Conservation (phyloP, 192 early-diverging fungal genomes). For the Rhizoclosmatium globosum region DNA sequence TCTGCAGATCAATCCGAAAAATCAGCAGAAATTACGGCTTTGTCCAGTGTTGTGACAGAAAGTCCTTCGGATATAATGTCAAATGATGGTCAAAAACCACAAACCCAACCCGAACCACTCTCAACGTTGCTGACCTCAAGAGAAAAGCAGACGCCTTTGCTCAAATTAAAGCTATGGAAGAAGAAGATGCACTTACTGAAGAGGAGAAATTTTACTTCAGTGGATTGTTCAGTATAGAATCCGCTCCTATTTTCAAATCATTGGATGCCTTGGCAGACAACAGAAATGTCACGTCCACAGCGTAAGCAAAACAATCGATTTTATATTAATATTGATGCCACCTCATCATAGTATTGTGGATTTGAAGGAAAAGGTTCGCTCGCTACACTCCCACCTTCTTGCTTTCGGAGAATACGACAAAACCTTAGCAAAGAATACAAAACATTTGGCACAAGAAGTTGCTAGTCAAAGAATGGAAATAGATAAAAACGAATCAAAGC, state of each 20-base stretch:
- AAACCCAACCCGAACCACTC: too few relatives aligned
- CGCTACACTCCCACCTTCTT: slow-evolving; percentile 52
- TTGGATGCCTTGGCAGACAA: slow-evolving; percentile 46
- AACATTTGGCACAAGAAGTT: slow-evolving; percentile 55
- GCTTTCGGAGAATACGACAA: slow-evolving; percentile 59
- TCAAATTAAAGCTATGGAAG: slow-evolving; percentile 1
- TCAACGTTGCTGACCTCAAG: not conserved
- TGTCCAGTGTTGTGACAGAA: too few relatives aligned
- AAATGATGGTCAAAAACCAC: too few relatives aligned
- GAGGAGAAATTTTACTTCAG: slow-evolving; percentile 54
- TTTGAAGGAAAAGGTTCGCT: slow-evolving; percentile 50
- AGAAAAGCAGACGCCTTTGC: not conserved
- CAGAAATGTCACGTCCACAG: slow-evolving; percentile 34
- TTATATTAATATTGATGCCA: not conserved
- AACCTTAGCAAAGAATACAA: slow-evolving; percentile 54
- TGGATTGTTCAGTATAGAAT: slow-evolving; percentile 58
- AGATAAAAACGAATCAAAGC: slow-evolving; percentile 55
- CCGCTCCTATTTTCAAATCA: slow-evolving; percentile 51
- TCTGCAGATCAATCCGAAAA: too few relatives aligned
- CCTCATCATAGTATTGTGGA: slow-evolving; percentile 44
- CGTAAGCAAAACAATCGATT: slow-evolving; percentile 19
- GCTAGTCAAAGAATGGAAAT: slow-evolving; percentile 62
- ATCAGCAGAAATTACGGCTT: too few relatives aligned
- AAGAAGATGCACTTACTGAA: slow-evolving; percentile 31
- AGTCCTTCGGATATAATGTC: too few relatives aligned